Percentiles rank a stretch among this genome's conserved stretches.
These are phyloP conservation scores for Diddensiella transvaalensis DNA, from an alignment of 805 yeast species.

Conservation along the genomic window DNA sequence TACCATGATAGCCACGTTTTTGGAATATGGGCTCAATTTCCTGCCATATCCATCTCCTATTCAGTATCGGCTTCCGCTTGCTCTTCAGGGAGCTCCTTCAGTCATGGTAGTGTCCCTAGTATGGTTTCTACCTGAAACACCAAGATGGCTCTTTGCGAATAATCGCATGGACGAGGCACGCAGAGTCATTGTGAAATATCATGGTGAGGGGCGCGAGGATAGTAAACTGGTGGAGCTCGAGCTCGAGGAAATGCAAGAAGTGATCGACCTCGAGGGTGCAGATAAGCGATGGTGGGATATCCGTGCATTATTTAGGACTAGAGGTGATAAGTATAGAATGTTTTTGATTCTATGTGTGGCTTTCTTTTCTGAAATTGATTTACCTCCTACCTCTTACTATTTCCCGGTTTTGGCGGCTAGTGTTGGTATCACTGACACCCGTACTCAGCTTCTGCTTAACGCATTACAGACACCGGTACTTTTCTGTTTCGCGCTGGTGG, in stretches of 20 bases:
- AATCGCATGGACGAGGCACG: constrained; percentile 47
- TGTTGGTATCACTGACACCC: constrained; percentile 45
- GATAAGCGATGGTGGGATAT: constrained; percentile 4
- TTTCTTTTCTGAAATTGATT: constrained; percentile 17
- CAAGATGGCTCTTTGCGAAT: constrained; percentile 45
- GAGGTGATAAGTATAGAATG: constrained; percentile 10
- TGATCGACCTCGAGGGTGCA: constrained; percentile 9
- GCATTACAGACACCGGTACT: constrained; percentile 12
- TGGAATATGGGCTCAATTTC: neutral
- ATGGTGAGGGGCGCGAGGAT: constrained; percentile 25
- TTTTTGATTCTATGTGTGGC: constrained; percentile 8
- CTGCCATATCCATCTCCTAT: constrained; percentile 9
- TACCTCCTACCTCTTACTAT: constrained; percentile 38
- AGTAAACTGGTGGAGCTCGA: constrained; percentile 4
- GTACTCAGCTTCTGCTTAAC: constrained; percentile 17
- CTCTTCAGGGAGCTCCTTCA: constrained; percentile 5
- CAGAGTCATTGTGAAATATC: constrained; percentile 30
- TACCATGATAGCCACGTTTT: neutral
- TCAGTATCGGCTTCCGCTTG: constrained; percentile 6
- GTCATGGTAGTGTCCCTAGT: constrained; percentile 33
- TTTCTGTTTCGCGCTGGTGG: constrained; percentile 8
- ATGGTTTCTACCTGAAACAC: constrained; percentile 37
- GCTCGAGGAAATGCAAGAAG: constrained; percentile 8
- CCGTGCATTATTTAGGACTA: constrained; percentile 10
- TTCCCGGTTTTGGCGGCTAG: constrained; percentile 47